Evolutionary conservation across 805 yeast species (phyloP).

Genomic region (Kuraishia ogatae): DNA sequence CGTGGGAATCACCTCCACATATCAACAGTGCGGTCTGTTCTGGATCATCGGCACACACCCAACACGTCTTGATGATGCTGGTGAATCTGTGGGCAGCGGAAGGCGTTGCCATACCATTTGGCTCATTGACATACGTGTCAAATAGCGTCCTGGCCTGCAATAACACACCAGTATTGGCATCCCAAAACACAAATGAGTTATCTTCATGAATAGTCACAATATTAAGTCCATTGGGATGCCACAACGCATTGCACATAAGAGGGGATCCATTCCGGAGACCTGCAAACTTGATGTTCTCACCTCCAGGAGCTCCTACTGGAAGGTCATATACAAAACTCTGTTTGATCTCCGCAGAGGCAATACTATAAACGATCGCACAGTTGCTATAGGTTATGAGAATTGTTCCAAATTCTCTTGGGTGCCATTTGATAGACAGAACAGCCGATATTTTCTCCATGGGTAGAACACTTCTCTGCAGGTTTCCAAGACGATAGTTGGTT

Average conservation of each 20-base stretch:
- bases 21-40: constrained; percentile 70
- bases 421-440: constrained; percentile 63
- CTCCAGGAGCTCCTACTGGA: constrained; percentile 67
- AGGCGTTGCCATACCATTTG: constrained; percentile 16
- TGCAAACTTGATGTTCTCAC: constrained; percentile 29
- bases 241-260: constrained; percentile 41
- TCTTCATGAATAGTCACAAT: constrained; percentile 72
- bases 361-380: constrained; percentile 59
- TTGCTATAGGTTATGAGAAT: constrained; percentile 66
- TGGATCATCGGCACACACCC: constrained; percentile 79
- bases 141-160: constrained; percentile 67
- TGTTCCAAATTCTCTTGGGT: constrained; percentile 84
- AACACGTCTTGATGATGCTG: constrained; percentile 45
- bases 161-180: constrained; percentile 65
- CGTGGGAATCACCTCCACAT: constrained; percentile 54
- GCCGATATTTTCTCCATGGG: constrained; percentile 44
- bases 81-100: constrained; percentile 20
- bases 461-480: constrained; percentile 56
- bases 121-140: constrained; percentile 56
- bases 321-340: constrained; percentile 51
- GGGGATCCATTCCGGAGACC: constrained; percentile 9
- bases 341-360: constrained; percentile 52
- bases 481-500: constrained; percentile 60
- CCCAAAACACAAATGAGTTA: constrained; percentile 90
- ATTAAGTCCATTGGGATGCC: constrained; percentile 93